Conservation (phyloP, 202 grass and related monocot genomes). For the Panicum hallii region DNA sequence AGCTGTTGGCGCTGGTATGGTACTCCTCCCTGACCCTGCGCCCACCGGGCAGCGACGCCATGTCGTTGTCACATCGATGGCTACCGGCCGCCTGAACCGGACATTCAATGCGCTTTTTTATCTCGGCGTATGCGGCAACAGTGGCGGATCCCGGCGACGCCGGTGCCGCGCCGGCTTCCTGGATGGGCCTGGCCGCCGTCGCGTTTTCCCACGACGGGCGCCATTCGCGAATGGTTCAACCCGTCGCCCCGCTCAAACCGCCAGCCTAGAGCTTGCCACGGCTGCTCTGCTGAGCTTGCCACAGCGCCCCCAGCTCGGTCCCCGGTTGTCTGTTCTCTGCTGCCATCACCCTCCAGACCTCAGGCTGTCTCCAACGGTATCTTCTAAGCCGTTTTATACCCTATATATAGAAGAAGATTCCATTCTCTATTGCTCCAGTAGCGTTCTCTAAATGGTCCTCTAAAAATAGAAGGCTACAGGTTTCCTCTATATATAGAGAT, state of each 20-base stretch:
- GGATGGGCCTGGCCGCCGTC: neutral
- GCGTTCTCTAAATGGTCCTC: no score
- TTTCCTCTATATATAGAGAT: no score
- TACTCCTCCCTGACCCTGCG: neutral
- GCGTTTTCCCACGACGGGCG: neutral
- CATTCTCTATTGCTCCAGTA: no score
- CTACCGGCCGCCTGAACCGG: constrained; percentile 30
- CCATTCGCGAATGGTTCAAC: neutral
- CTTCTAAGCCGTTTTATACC: no score
- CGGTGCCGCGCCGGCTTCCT: constrained; percentile 18
- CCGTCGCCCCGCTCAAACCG: neutral
- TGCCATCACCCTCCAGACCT: neutral
- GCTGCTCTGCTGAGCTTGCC: no score
- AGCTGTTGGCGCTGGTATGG: neutral
- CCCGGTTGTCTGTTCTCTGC: neutral
- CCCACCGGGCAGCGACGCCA: constrained; percentile 10
- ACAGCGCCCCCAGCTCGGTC: neutral
- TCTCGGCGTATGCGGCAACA: constrained; percentile 31
- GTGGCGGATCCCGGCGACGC: neutral
- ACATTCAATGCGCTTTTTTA: constrained; percentile 40
- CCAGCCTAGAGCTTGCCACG: neutral
- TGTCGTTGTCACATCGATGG: constrained; percentile 22
- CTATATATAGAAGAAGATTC: no score
- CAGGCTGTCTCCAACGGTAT: no score
- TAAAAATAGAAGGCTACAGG: no score